Conservation (phyloP, 257 asterid genomes). For the Striga asiatica region DNA sequence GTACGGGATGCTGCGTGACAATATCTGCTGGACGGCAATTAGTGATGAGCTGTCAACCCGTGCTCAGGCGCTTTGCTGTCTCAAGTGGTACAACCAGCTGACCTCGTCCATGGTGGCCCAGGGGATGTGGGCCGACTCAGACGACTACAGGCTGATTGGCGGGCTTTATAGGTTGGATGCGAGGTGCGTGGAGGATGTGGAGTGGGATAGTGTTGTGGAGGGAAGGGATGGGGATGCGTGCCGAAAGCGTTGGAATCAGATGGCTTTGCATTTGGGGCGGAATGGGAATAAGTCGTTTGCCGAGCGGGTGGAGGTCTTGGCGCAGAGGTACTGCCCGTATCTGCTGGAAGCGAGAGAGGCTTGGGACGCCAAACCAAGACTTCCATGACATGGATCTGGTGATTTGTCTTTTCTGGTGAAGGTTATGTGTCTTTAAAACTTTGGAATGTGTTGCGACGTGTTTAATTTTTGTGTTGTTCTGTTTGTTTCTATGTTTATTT, state of each 20-base stretch:
- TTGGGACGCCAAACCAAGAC: slow-evolving; percentile 42
- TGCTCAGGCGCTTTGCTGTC: background rate
- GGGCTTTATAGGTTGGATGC: slow-evolving; percentile 34
- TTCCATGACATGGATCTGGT: too few species aligned
- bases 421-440: too few species aligned
- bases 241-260: slow-evolving; percentile 44
- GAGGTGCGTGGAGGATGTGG: slow-evolving; percentile 48
- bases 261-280: slow-evolving; percentile 40
- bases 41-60: background rate
- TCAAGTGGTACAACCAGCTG: background rate
- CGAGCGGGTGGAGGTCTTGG: slow-evolving; percentile 47
- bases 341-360: slow-evolving; percentile 40
- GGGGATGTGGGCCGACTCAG: slow-evolving; percentile 39
- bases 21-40: background rate
- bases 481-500: too few species aligned
- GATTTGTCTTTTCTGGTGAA: too few species aligned
- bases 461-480: too few species aligned
- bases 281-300: slow-evolving; percentile 31
- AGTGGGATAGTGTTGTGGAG: slow-evolving; percentile 44
- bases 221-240: slow-evolving; percentile 35
- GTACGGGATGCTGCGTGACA: background rate
- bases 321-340: slow-evolving; percentile 35
- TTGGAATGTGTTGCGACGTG: too few species aligned
- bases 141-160: slow-evolving; percentile 33
- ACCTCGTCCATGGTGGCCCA: slow-evolving; percentile 23